Base-by-base conservation (phyloP, 768 basidiomycete genomes). In the Russula ochroleuca region DNA sequence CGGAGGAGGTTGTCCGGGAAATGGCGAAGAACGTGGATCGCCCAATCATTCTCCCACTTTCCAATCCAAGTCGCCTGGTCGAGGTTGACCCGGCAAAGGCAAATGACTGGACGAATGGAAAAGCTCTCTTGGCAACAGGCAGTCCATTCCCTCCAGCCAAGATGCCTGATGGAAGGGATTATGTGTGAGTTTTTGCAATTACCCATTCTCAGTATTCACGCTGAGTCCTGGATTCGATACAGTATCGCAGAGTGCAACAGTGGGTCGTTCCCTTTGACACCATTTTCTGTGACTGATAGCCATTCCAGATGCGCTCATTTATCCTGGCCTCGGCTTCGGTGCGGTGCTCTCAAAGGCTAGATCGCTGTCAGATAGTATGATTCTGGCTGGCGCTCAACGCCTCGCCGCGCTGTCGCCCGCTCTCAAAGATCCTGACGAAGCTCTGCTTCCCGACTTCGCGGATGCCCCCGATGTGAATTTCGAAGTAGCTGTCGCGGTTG, bases 281-380 rank as follows among this genome's bases (percentile, higher is more conserved):
- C 25, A 35, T 31, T 13, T 25, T 38, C 21, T 19, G 40, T 21
- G 45, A 19, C 23, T 60, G 28, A 63, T 25, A n/a, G 13, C 40
- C 19, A 13, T 62, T 35, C 23, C 51, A 84, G 83, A 90, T 69
- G 87, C 88, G 0, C 78, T 93, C 7, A 87, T 94, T 55, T 94
- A 92, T 73, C 92, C 92, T 3, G 93, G 90, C 28, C 81, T 94
- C 37, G 92, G 91, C 8, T 85, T 90, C 64, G 92, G 92, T 40
- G 81, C 89, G 43, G 85, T 94, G 69, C 76, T 92, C 28, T 77
- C 84, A 11, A 77, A 85, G 63, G 84, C 89, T 0, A 78, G 81
- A 6, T 74, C 71, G 9, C 79, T 95, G 69, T 86, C 89, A 1
- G 90, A 93, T 73, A 82, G 80, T n/a, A 94, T 95, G 93, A 88